Evolutionary conservation across 2,329 filamentous ascomycete species (phyloP), one percentile per base, ranked within the genome.

Genomic region (Trichoderma polysporum): DNA sequence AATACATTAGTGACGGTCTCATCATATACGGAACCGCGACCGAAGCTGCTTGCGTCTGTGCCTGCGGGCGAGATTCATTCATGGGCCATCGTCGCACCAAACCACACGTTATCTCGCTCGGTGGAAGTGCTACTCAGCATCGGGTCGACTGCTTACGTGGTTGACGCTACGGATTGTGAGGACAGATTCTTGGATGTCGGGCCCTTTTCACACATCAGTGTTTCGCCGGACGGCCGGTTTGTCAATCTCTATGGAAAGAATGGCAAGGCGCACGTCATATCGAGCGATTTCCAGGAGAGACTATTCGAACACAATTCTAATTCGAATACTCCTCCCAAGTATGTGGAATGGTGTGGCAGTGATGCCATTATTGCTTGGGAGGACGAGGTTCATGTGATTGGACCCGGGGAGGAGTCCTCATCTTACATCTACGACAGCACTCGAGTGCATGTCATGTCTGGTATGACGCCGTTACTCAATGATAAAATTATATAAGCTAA

Each of bases 281-380:
- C 92, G 56, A 94, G 93, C 74, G 94, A 99, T 77, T 98, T 98
- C 76, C 93, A 97, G 76, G 93, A 91, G 74, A 90, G 94, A 66
- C 83, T 97, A 69, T 94, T 93, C 75, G 94, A 98, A 79, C 94
- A 98, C 75, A 89, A 97, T 74, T 94, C 94, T 0, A 90, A 90
- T 71, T 94, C 92, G 10, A 91, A 90, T 76, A 97, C 93, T 5
- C 85, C 90, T 1, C 95, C 95, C 3, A 91, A 92, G 73, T 92
- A 95, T 70, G 85, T 99, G 69, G 90, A 95, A 73, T 99, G 95
- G 95, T 99, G 95, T 77, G 95, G 95, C 5, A 94, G 95, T 73
- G 94, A 98, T 78, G 93, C 94, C 15, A 91, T 97, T 31, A 88
- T 99, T 73, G 94, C 94, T 0, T 99, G 95, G 95, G 95, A 98